A percentile compares a stretch with the other conserved stretches of the same genome.
phyloP scores from a whole-genome alignment of 768 basidiomycete species.

The Kwoniella europaea region DNA sequence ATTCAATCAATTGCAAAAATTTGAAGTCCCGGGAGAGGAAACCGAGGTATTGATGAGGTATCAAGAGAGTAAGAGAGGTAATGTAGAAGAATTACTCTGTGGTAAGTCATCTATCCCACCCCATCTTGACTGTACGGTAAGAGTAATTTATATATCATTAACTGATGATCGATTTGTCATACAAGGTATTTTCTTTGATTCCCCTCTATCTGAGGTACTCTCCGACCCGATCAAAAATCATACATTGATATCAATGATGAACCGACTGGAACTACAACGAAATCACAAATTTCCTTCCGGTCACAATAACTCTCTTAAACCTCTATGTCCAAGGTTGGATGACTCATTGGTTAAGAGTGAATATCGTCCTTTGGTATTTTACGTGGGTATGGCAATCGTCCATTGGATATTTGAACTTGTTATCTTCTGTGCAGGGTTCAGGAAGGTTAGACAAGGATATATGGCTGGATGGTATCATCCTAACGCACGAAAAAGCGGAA shows the following conservation, averaged over 20 bases:
- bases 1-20: too few species aligned
- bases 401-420: slow-evolving; percentile 16
- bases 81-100: slow-evolving; percentile 26
- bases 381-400: slow-evolving; percentile 2
- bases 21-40: too few species aligned
- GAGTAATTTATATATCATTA: not conserved
- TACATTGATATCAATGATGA: slow-evolving; percentile 14
- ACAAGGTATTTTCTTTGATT: slow-evolving; percentile 22
- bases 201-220: not conserved
- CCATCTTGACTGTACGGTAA: too few species aligned
- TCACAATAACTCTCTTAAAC: slow-evolving; percentile 9
- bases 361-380: slow-evolving; percentile 18
- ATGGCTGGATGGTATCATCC: not conserved
- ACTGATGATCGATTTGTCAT: not conserved
- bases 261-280: slow-evolving; percentile 16
- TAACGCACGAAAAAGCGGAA: too few species aligned
- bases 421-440: too few species aligned
- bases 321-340: slow-evolving; percentile 6
- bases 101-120: slow-evolving; percentile 14
- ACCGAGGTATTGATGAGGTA: not conserved
- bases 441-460: not conserved
- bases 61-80: slow-evolving; percentile 23
- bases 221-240: slow-evolving; percentile 21
- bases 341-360: not conserved
- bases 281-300: slow-evolving; percentile 26